Evolutionary conservation across 345 rosid species (phyloP).

Genomic region (Geranium brycei): DNA sequence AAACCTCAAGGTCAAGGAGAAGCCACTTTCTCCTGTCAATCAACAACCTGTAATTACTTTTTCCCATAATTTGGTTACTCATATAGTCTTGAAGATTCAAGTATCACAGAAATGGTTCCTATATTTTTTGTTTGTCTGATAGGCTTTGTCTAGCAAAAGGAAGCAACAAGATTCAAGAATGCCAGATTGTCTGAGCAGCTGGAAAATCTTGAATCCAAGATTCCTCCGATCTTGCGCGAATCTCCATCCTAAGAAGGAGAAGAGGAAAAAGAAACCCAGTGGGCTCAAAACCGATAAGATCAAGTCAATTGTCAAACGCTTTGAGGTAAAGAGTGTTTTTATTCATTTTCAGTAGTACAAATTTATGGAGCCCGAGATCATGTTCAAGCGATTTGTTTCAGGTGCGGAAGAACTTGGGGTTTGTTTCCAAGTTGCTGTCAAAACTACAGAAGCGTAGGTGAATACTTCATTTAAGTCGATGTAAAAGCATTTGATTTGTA

Average conservation of each 20-base stretch:
- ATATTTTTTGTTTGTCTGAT: slow-evolving; percentile 3
- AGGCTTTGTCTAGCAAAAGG: slow-evolving; percentile 15
- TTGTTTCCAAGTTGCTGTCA: slow-evolving; percentile 13
- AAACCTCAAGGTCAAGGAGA: slow-evolving; percentile 8
- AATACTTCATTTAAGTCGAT: slow-evolving; percentile 1
- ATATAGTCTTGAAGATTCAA: neutral
- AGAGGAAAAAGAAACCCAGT: slow-evolving; percentile 14
- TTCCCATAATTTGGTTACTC: too few relatives aligned
- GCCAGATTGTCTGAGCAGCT: slow-evolving; percentile 25
- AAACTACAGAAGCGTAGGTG: slow-evolving; percentile 15
- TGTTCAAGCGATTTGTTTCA: slow-evolving; percentile 9
- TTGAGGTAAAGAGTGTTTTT: slow-evolving; percentile 15
- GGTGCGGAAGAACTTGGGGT: slow-evolving; percentile 20
- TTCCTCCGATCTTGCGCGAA: slow-evolving; percentile 18
- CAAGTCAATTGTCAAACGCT: slow-evolving; percentile 17
- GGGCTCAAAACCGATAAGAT: slow-evolving; percentile 13
- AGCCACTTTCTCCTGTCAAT: slow-evolving; percentile 13
- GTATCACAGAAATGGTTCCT: neutral
- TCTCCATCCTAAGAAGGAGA: slow-evolving; percentile 14
- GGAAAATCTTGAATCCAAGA: slow-evolving; percentile 17
- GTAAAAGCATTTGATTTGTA: neutral
- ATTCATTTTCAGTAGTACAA: neutral
- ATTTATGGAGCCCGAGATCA: neutral
- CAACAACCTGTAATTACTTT: slow-evolving; percentile 7
- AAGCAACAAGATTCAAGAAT: slow-evolving; percentile 9